These are phyloP conservation scores for Melanopsichium pennsylvanicum DNA, from an alignment of 1,284 basidiomycete genomes.

Conservation along the genomic window DNA sequence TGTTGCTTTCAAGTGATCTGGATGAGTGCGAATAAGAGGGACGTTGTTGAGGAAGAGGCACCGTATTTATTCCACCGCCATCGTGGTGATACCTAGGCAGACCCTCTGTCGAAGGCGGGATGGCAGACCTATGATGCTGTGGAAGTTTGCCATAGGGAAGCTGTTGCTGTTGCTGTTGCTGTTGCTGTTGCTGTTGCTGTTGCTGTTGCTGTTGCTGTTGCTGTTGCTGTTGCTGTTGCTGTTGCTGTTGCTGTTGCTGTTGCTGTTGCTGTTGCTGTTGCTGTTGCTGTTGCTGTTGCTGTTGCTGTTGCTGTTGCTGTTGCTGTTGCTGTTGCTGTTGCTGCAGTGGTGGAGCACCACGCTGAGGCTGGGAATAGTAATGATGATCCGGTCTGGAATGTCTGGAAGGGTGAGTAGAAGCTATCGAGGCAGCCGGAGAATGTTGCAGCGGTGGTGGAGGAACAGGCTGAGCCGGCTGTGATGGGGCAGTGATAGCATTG, in stretches of 20 bases:
- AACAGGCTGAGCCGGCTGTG: constrained; percentile 1
- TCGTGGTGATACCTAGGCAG: constrained; percentile 10
- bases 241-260: no score
- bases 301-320: no score
- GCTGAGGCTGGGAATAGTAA: constrained; percentile 2
- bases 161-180: constrained; percentile 2
- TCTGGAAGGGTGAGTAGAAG: constrained; percentile 12
- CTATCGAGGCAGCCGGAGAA: constrained; percentile 7
- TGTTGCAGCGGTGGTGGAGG: constrained; percentile 1
- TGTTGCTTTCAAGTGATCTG: constrained; percentile 25
- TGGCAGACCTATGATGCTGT: constrained; percentile 17
- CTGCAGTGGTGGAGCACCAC: constrained; percentile 12
- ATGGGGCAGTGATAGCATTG: constrained; percentile 17
- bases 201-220: no score
- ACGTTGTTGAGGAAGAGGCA: constrained; percentile 12
- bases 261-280: no score
- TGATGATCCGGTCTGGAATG: constrained; percentile 7
- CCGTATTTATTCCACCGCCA: background rate
- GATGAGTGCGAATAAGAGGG: constrained; percentile 12
- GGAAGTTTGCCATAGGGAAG: constrained; percentile 10
- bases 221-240: no score
- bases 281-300: no score
- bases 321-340: no score
- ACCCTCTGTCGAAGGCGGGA: constrained; percentile 2
- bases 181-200: no score